phyloP scores from a whole-genome alignment of 2,329 filamentous ascomycete species.

The Neoarthrinium moseri region DNA sequence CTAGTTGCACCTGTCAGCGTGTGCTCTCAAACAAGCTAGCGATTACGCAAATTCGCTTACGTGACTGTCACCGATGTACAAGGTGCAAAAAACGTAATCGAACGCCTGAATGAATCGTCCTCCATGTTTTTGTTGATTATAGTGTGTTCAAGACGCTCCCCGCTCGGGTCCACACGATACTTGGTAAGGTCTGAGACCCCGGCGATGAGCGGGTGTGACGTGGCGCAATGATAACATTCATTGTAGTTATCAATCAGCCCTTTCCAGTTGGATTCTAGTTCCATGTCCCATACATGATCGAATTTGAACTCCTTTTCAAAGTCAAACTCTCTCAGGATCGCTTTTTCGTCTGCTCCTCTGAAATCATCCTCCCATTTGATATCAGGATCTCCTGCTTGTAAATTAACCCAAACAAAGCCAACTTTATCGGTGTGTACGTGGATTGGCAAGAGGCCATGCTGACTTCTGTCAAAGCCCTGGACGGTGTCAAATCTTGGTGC shows the following conservation, averaged over 20 bases:
- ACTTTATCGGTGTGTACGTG: conserved; percentile 51
- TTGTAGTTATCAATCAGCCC: conserved; percentile 64
- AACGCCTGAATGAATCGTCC: conserved; percentile 19
- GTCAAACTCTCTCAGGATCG: conserved; percentile 42
- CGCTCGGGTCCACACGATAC: conserved; percentile 36
- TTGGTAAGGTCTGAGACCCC: conserved; percentile 55
- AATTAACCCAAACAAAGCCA: conserved; percentile 59
- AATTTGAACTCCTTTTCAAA: conserved; percentile 52
- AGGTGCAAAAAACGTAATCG: conserved; percentile 38
- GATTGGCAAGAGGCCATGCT: conserved; percentile 56
- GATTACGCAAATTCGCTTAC: conserved; percentile 24
- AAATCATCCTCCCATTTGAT: conserved; percentile 53
- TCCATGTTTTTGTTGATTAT: conserved; percentile 34
- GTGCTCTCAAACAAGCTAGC: not conserved
- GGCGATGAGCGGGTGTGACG: conserved; percentile 57
- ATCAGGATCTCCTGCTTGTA: conserved; percentile 47
- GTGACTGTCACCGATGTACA: conserved; percentile 36
- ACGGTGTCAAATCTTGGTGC: conserved; percentile 58
- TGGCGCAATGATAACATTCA: conserved; percentile 63
- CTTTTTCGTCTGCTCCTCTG: conserved; percentile 42
- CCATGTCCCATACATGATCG: conserved; percentile 57
- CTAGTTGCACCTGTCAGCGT: conserved; percentile 20
- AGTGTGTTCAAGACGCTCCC: conserved; percentile 34
- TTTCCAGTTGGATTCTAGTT: conserved; percentile 60
- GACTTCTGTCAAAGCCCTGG: conserved; percentile 52